Base-by-base conservation (phyloP, 371 early-diverging fungal genomes). In the Mucor ambiguus region DNA sequence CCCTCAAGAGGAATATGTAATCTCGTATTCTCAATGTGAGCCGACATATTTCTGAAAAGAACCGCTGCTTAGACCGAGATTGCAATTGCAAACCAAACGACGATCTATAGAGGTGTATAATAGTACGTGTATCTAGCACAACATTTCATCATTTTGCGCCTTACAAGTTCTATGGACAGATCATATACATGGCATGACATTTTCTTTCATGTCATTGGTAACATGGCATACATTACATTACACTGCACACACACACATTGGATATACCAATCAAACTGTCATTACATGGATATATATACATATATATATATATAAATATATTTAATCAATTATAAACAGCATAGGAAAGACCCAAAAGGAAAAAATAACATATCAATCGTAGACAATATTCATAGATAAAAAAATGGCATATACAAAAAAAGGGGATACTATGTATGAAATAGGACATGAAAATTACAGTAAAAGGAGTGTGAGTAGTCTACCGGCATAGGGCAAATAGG, bases 51-150 rank as follows among this genome's bases (percentile, higher is more conserved):
- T 32, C 56, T 56, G 20, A 56, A 32, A 33, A 56, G 33, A 56
- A 22, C 56, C 56, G 56, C 10, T 33, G n/a, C n/a, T 56, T 32
- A 2, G 56, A 20, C 56, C 56, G 56, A 56, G 11, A 29, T 20
- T 41, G 41, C n/a, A 22, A 62, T 62, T 62, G 38, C 30, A 52
- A 62, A 62, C 4, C 54, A 12, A n/a, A 62, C 63, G 54, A 29
- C 37, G 41, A 62, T 54, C 41, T 38, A 4, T 54, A 4, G 8
- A 2, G 22, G 4, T 58, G 18, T 18, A 18, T 20, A 1, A 8
- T 10, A 18, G 33, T 30, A 33, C 8, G 30, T 52, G 24, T 28
- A 52, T 14, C 2, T 8, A 24, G 28, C 26, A 52, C 41, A 16
- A 28, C 28, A 12, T 52, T 14, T 52, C 46, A 46, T 52, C 52